A percentile compares a stretch with the other conserved stretches of the same genome.
Evolutionary conservation across 805 yeast genomes (phyloP).

Genomic region (Grigorovia humatica): DNA sequence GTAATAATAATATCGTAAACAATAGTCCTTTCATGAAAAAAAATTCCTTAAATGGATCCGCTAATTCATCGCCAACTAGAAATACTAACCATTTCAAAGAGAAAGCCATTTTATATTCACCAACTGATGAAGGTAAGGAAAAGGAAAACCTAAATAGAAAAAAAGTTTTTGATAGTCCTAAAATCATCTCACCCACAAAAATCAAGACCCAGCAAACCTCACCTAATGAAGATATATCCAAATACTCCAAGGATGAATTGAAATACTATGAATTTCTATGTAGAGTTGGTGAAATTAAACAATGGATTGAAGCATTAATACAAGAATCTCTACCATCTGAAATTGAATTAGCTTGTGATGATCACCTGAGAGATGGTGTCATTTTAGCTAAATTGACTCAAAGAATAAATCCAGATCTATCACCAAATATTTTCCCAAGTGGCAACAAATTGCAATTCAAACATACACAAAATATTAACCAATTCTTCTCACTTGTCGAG

Average conservation of each 20-base stretch:
- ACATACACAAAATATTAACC: constrained; percentile 86
- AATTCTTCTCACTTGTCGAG: constrained; percentile 62
- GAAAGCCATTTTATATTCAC: neutral
- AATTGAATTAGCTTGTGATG: constrained; percentile 42
- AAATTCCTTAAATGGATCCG: neutral
- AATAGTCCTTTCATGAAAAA: neutral
- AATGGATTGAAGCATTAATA: constrained; percentile 62
- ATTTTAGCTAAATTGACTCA: constrained; percentile 69
- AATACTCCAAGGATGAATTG: constrained; percentile 12
- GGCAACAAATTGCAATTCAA: constrained; percentile 67
- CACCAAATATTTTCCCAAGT: constrained; percentile 42
- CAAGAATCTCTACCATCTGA: constrained; percentile 48
- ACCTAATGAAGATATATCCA: neutral
- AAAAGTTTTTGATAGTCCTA: neutral
- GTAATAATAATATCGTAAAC: neutral
- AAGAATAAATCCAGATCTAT: constrained; percentile 56
- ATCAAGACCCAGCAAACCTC: neutral
- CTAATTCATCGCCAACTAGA: neutral
- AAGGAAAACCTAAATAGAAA: neutral
- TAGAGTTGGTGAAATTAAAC: constrained; percentile 69
- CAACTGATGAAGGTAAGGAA: neutral
- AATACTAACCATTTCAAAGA: neutral
- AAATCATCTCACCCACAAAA: neutral
- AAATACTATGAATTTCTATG: constrained; percentile 70
- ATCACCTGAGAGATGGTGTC: constrained; percentile 74